Evolutionary conservation across 352 stramenopile genomes (phyloP).

Genomic region (Thraustochytrium striatum): DNA sequence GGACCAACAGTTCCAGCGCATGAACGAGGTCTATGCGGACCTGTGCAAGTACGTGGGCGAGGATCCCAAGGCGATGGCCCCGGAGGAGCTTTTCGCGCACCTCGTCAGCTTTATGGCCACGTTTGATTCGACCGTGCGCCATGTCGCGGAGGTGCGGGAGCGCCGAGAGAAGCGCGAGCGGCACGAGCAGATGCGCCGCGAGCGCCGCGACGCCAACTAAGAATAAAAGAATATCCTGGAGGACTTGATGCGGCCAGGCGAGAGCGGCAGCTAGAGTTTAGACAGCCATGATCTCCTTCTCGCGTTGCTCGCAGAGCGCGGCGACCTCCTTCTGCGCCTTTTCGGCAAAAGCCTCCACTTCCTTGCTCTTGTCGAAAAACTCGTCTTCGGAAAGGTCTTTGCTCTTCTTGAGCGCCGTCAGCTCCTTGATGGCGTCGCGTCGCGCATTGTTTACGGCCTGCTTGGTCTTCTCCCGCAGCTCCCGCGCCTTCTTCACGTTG

Average conservation of each 20-base stretch:
- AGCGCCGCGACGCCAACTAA: no score
- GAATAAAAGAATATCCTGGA: no score
- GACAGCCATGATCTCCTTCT: slow-evolving; percentile 41
- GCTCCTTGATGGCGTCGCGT: slow-evolving; percentile 11
- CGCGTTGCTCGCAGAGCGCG: neutral
- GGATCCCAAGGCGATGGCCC: slow-evolving; percentile 26
- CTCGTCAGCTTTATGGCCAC: slow-evolving; percentile 4
- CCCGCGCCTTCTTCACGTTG: neutral
- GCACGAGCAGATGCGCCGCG: neutral
- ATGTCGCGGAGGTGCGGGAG: neutral
- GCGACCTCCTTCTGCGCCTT: neutral
- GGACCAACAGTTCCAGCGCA: slow-evolving; percentile 42
- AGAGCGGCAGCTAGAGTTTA: no score
- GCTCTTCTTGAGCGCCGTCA: slow-evolving; percentile 17
- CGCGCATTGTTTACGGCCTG: neutral
- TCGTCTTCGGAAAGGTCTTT: slow-evolving; percentile 28
- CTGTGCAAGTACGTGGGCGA: slow-evolving; percentile 52
- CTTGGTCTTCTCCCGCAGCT: slow-evolving; percentile 41
- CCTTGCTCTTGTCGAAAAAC: slow-evolving; percentile 9
- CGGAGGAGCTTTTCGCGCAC: slow-evolving; percentile 48
- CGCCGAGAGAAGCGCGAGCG: slow-evolving; percentile 3
- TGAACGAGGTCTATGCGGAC: slow-evolving; percentile 45
- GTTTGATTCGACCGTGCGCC: neutral
- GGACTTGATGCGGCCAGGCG: no score
- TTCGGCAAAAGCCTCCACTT: neutral